phyloP scores from a whole-genome alignment of 2,329 filamentous ascomycete species.

The Drechslerella coelobrocha region DNA sequence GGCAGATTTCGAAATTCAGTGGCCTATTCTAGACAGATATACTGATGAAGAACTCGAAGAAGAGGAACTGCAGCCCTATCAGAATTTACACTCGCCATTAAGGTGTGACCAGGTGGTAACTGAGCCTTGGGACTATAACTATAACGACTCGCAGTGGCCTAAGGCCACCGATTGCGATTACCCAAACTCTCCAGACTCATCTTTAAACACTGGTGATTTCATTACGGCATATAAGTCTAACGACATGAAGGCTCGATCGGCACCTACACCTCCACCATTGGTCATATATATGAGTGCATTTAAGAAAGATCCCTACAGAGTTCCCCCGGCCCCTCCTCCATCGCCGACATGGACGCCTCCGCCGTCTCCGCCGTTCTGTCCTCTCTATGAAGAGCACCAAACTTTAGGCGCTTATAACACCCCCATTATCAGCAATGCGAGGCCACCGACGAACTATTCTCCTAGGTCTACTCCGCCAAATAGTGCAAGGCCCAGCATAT shows the following conservation, averaged over 20 bases:
- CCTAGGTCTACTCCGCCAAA: neutral
- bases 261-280: slow-evolving; percentile 30
- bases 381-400: slow-evolving; percentile 42
- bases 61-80: neutral
- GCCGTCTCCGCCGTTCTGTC: slow-evolving; percentile 38
- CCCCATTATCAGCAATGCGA: slow-evolving; percentile 24
- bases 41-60: slow-evolving; percentile 2
- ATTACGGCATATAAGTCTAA: neutral
- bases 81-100: neutral
- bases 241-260: slow-evolving; percentile 20
- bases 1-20: slow-evolving; percentile 47
- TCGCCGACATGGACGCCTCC: slow-evolving; percentile 41
- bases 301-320: slow-evolving; percentile 25
- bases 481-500: slow-evolving; percentile 1
- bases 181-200: neutral
- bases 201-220: slow-evolving; percentile 7
- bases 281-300: slow-evolving; percentile 43
- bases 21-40: slow-evolving; percentile 38
- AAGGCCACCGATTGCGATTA: neutral
- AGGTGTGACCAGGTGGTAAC: neutral
- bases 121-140: neutral
- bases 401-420: slow-evolving; percentile 36
- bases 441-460: neutral
- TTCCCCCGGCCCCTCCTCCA: slow-evolving; percentile 43
- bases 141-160: neutral